A percentile compares a stretch with the other conserved stretches of the same genome.
Conservation (phyloP, 2,329 filamentous ascomycete genomes). For the Penicillium expansum region DNA sequence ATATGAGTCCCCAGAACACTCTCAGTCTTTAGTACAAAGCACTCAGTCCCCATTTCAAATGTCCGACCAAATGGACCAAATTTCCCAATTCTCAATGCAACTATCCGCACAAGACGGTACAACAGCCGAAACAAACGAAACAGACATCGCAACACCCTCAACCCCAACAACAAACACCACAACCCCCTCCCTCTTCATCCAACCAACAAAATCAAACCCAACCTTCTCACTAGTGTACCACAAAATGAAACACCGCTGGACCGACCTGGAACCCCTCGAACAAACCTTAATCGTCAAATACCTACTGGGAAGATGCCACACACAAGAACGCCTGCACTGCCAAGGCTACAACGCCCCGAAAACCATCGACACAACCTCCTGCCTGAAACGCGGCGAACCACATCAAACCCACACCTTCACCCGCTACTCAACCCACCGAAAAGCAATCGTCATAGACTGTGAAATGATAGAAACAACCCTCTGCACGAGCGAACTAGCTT, state of each 20-base stretch:
- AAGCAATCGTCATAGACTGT: not conserved
- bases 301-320: not conserved
- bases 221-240: not conserved
- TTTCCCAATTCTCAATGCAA: not conserved
- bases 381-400: not conserved
- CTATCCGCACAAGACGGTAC: not conserved
- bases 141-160: too few relatives aligned
- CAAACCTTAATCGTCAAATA: not conserved
- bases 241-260: not conserved
- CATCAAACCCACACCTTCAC: not conserved
- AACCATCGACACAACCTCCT: not conserved
- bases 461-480: not conserved
- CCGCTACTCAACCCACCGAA: not conserved
- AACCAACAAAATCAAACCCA: not conserved
- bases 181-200: fast-evolving
- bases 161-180: not conserved
- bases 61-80: not conserved
- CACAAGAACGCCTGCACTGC: fast-evolving
- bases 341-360: not conserved
- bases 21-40: too few relatives aligned
- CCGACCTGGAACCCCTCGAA: not conserved
- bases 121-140: not conserved
- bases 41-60: not conserved
- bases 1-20: not conserved
- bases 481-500: not conserved